phyloP scores from a whole-genome alignment of 352 stramenopile genomes.

The Pythium apleroticum region DNA sequence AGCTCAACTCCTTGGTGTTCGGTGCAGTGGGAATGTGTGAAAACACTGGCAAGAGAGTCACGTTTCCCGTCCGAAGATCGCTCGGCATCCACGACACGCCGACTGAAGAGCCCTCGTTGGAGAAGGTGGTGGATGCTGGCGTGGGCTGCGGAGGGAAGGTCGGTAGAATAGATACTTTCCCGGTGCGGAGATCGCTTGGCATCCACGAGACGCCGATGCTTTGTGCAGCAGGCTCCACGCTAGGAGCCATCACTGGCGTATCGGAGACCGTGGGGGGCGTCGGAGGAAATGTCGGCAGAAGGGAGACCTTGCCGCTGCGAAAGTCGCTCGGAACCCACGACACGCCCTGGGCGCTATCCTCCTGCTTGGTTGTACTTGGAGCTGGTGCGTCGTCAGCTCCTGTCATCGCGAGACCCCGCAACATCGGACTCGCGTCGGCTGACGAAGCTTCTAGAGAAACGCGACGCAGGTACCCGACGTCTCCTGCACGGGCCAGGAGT shows the following conservation, averaged over 20 bases:
- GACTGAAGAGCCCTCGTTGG: not conserved
- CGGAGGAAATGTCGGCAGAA: not conserved
- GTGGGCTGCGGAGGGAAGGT: not conserved
- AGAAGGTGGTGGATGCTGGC: not conserved
- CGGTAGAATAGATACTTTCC: not conserved
- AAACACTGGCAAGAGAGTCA: not conserved
- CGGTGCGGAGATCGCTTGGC: conserved; percentile 1
- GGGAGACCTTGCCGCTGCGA: not conserved
- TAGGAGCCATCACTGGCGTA: not conserved
- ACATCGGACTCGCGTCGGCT: not conserved
- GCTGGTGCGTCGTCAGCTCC: not conserved
- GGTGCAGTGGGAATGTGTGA: not conserved
- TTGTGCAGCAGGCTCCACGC: not conserved
- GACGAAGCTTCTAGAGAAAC: not conserved
- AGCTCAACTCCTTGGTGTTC: not conserved
- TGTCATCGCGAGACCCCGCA: not conserved
- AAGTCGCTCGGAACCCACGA: conserved; percentile 6
- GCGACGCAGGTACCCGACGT: not conserved
- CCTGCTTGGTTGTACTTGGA: not conserved
- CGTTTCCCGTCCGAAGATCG: conserved; percentile 7
- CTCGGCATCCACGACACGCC: conserved; percentile 10
- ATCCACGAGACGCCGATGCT: not conserved
- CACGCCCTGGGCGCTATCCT: not conserved
- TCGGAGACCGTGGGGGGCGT: not conserved
- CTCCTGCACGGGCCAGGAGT: not conserved